Evolutionary conservation across 2,329 filamentous ascomycete genomes (phyloP).

Genomic region (Triangularia verruculosa): DNA sequence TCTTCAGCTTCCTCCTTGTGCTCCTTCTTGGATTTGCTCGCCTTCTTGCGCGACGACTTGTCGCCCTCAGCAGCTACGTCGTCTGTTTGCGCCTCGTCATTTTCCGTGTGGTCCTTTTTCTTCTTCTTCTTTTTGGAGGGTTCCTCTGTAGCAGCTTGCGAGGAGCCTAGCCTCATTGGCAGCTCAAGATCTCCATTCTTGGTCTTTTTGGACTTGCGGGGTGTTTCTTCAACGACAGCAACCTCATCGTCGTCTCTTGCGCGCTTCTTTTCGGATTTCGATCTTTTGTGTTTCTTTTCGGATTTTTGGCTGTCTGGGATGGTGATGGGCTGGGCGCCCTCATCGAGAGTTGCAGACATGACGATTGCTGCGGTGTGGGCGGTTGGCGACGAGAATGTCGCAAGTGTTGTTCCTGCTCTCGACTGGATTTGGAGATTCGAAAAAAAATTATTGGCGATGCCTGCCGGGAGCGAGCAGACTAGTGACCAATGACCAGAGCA

Average conservation of each 20-base stretch:
- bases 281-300: constrained; percentile 38
- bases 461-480: constrained; percentile 14
- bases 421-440: constrained; percentile 1
- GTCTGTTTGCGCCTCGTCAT: constrained; percentile 10
- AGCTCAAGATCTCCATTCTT: constrained; percentile 31
- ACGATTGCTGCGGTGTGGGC: constrained; percentile 1
- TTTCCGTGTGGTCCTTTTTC: constrained; percentile 17
- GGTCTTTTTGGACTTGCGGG: constrained; percentile 45
- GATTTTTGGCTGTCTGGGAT: constrained; percentile 27
- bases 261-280: constrained; percentile 41
- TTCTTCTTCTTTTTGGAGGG: constrained; percentile 25
- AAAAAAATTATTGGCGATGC: constrained; percentile 25
- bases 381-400: constrained; percentile 6
- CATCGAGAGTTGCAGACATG: constrained; percentile 24
- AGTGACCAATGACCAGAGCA: constrained; percentile 7
- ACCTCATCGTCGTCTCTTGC: constrained; percentile 38
- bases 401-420: background rate
- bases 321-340: constrained; percentile 9
- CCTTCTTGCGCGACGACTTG: constrained; percentile 39
- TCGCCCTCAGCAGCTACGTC: constrained; percentile 31
- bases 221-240: constrained; percentile 40
- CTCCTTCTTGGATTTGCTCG: constrained; percentile 33
- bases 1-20: constrained; percentile 15
- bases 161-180: background rate
- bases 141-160: background rate